A percentile compares a stretch with the other conserved stretches of the same genome.
These are phyloP conservation scores for Leptographium galeiforme DNA, from an alignment of 2,329 filamentous ascomycete species.

Conservation along the genomic window DNA sequence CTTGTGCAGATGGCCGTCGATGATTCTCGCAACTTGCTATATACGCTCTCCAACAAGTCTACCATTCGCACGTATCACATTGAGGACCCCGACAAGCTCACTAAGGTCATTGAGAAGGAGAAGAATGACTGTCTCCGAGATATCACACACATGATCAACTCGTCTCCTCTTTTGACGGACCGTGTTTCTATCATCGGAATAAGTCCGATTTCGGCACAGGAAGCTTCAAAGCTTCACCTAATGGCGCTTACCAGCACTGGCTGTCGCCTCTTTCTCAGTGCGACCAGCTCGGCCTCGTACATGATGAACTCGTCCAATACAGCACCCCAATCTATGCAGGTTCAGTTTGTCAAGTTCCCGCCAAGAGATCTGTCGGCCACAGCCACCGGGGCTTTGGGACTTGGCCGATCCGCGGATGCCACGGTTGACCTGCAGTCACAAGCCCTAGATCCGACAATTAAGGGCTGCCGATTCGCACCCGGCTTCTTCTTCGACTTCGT, in stretches of 20 bases:
- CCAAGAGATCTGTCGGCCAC: conserved; percentile 35
- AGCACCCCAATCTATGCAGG: conserved; percentile 87
- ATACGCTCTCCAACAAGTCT: conserved; percentile 77
- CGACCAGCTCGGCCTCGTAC: conserved; percentile 64
- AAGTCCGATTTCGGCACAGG: conserved; percentile 65
- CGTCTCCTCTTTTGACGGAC: conserved; percentile 56
- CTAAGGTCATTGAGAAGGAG: conserved; percentile 52
- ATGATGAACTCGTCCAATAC: conserved; percentile 45
- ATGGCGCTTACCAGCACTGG: conserved; percentile 86
- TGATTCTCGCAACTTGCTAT: conserved; percentile 75
- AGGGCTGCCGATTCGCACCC: conserved; percentile 57
- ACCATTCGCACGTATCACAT: conserved; percentile 89
- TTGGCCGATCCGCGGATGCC: conserved; percentile 22
- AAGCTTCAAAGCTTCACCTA: conserved; percentile 73
- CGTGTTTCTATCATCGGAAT: conserved; percentile 69
- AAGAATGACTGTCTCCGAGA: conserved; percentile 50
- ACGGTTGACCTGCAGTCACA: conserved; percentile 34
- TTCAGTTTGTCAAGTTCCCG: conserved; percentile 93
- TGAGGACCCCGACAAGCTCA: conserved; percentile 48
- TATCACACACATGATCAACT: conserved; percentile 74
- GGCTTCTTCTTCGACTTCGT: conserved; percentile 88
- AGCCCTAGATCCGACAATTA: conserved; percentile 33
- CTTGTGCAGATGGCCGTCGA: conserved; percentile 75
- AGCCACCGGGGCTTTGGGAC: neutral
- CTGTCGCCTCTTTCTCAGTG: conserved; percentile 82